Evolutionary conservation across 495 filamentous ascomycete species (phyloP), one percentile per base, ranked within the genome.

Genomic region (Penicillium psychrofluorescens): DNA sequence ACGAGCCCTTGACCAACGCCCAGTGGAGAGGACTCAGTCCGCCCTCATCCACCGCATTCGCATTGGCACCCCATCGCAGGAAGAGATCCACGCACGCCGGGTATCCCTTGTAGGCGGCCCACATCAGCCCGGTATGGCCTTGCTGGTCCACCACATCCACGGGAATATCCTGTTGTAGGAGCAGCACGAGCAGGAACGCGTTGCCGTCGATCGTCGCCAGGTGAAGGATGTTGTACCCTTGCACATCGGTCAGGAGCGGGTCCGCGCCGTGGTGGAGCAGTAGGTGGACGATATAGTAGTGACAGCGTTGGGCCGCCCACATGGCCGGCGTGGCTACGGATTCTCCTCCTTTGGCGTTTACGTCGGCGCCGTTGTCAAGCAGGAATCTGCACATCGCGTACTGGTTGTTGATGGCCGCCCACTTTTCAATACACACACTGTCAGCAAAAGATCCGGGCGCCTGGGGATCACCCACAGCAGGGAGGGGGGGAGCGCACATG

Each of bases 361-460:
- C 85, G 56, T 90, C 83, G 58, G 90, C 92, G 50, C 92, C 92
- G 42, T 76, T 74, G 46, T 95, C 85, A 49, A 98, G 76, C 11
- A 98, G 80, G 61, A 92, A 94, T 63, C 92, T 90, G 77, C 91
- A 95, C 71, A 95, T 84, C 44, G 88, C 85, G 66, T 89, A 94
- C 62, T 95, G 91, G 61, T 95, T 95, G 67, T 97, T 96, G 65
- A 97, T 96, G n/a, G 92, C 88, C 11, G 92, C 92, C 92, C 92
- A 98, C 91, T 98, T 64, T 15, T 36, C 48, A 43, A 66, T 27
- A 34, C 45, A 46, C 11, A 44, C 15, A 43, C 30, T 15, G 31
- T 41, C 39, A 45, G 34, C 47, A 41, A 54, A 35, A 14, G 22
- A 22, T 22, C 22, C 4, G 22, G 22, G 22, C 22, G 3, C 22